These are phyloP conservation scores for Pythium sukuiense DNA, from an alignment of 352 stramenopile genomes.

Conservation along the genomic window DNA sequence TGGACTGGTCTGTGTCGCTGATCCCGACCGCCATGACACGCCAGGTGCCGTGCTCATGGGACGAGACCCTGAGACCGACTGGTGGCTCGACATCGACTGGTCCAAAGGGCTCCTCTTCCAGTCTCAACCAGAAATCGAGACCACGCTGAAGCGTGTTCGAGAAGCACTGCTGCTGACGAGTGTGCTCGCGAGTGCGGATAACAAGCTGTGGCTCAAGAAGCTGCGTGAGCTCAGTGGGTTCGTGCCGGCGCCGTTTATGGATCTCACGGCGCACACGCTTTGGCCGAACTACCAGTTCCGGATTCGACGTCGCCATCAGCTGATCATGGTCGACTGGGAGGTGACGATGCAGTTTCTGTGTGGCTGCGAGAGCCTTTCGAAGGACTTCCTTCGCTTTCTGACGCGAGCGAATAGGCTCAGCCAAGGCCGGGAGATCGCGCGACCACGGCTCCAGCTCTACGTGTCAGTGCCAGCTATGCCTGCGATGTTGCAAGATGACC, in stretches of 20 bases:
- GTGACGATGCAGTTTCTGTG: neutral
- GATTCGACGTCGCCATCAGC: neutral
- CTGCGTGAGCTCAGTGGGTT: conserved; percentile 7
- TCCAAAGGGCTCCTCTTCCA: neutral
- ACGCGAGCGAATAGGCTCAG: neutral
- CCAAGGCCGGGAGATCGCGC: neutral
- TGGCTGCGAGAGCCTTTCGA: neutral
- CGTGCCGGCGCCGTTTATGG: conserved; percentile 12
- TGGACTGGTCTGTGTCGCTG: neutral
- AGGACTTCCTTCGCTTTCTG: neutral
- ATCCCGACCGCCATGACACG: conserved; percentile 1
- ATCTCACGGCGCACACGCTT: neutral
- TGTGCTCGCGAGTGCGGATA: conserved; percentile 7
- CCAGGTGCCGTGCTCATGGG: neutral
- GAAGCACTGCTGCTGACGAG: conserved; percentile 10
- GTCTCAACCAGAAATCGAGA: neutral
- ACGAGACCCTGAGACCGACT: conserved; percentile 11
- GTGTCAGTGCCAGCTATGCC: neutral
- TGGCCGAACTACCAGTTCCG: neutral
- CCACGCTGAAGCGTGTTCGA: neutral
- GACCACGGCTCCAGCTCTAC: neutral
- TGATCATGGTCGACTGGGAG: neutral
- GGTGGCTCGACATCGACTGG: conserved; percentile 8
- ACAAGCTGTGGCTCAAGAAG: conserved; percentile 3
- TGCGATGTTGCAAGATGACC: neutral